Percentiles rank a stretch among this genome's conserved stretches.
Conservation (phyloP, 768 basidiomycete species). For the Rickenella mellea region DNA sequence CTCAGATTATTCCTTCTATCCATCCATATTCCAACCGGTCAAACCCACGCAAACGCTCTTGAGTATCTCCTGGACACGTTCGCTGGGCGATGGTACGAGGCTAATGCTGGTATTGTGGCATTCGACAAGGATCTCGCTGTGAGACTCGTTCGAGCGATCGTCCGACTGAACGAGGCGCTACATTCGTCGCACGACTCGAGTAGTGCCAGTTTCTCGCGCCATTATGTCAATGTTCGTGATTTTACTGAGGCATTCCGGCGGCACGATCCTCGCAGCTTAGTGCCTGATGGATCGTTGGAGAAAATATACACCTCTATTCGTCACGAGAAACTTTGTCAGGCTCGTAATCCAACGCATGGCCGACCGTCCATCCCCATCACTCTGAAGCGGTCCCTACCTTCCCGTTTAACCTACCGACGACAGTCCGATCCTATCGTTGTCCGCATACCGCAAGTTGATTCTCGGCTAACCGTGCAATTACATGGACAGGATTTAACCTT, state of each 20-base stretch:
- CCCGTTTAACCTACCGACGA: conserved; percentile 74
- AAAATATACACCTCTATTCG: conserved; percentile 74
- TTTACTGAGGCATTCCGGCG: conserved; percentile 79
- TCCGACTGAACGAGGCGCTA: conserved; percentile 82
- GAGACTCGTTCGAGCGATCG: conserved; percentile 69
- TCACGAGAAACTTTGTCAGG: conserved; percentile 63
- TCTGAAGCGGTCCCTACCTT: conserved; percentile 67
- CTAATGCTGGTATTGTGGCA: conserved; percentile 67
- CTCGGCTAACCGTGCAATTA: conserved; percentile 73
- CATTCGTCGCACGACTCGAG: conserved; percentile 63
- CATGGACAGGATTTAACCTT: conserved; percentile 83
- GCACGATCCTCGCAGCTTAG: conserved; percentile 59
- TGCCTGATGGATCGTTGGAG: conserved; percentile 68
- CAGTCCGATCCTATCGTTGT: conserved; percentile 86
- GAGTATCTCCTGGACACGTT: conserved; percentile 79
- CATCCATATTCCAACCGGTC: conserved; percentile 49
- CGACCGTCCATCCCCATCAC: conserved; percentile 42
- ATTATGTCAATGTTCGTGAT: conserved; percentile 60
- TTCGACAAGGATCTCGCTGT: conserved; percentile 77
- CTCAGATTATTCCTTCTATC: conserved; percentile 84
- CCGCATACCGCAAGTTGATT: conserved; percentile 77
- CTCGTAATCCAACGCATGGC: conserved; percentile 35
- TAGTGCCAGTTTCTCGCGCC: conserved; percentile 39
- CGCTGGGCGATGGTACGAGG: conserved; percentile 83
- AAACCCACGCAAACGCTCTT: conserved; percentile 26